phyloP scores from a whole-genome alignment of 805 yeast species.

The Peterozyma xylosa region DNA sequence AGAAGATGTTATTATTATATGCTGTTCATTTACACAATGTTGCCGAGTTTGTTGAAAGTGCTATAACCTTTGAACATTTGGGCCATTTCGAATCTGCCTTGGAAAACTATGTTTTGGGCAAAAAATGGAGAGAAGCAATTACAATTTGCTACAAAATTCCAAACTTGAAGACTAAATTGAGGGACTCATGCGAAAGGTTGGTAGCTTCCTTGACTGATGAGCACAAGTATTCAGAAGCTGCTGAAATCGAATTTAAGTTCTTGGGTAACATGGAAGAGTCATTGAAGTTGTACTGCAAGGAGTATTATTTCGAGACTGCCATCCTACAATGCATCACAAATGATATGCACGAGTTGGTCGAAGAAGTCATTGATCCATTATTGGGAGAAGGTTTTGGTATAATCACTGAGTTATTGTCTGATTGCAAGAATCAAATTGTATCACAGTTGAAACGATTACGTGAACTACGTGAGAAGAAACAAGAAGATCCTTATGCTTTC shows the following conservation, averaged over 20 bases:
- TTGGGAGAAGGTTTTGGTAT: conserved; percentile 84
- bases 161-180: conserved; percentile 29
- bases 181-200: conserved; percentile 49
- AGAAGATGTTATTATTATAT: conserved; percentile 46
- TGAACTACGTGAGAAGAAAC: conserved; percentile 78
- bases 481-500: conserved; percentile 77
- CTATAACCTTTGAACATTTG: conserved; percentile 65
- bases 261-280: conserved; percentile 57
- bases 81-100: conserved; percentile 52
- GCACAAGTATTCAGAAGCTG: conserved; percentile 75
- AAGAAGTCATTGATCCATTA: conserved; percentile 59
- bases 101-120: conserved; percentile 60
- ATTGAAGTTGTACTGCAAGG: conserved; percentile 62
- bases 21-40: conserved; percentile 55
- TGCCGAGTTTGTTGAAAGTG: conserved; percentile 69
- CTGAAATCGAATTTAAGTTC: conserved; percentile 60
- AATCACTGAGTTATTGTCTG: conserved; percentile 86
- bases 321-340: conserved; percentile 51
- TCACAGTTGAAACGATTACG: conserved; percentile 82
- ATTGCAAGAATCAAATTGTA: conserved; percentile 75
- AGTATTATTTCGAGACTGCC: conserved; percentile 70
- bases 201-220: conserved; percentile 55
- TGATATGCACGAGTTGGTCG: conserved; percentile 36
- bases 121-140: conserved; percentile 82
- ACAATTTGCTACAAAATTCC: conserved; percentile 38